These are phyloP conservation scores for Apiotrichum veenhuisii DNA, from an alignment of 1,284 basidiomycete species.

Conservation along the genomic window DNA sequence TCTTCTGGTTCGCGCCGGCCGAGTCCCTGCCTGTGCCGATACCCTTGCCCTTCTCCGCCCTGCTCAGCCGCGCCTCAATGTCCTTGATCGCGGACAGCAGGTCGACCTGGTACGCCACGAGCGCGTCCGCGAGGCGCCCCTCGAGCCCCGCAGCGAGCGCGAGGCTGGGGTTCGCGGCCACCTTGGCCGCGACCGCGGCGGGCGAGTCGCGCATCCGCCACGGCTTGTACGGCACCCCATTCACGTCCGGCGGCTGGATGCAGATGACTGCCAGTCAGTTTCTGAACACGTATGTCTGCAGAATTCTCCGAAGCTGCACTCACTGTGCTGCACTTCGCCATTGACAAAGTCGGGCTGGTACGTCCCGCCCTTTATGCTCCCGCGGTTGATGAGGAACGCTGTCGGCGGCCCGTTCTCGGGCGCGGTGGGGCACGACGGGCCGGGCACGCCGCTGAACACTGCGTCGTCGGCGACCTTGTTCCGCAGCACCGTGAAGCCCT, in stretches of 20 bases:
- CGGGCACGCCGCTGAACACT: constrained; percentile 41
- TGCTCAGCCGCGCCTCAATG: constrained; percentile 18
- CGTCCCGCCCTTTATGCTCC: constrained; percentile 39
- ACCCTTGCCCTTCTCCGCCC: neutral
- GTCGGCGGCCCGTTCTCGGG: constrained; percentile 46
- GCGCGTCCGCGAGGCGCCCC: constrained; percentile 41
- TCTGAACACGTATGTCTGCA: neutral
- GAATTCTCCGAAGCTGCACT: constrained; percentile 14
- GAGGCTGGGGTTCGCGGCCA: constrained; percentile 18
- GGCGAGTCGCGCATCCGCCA: constrained; percentile 48
- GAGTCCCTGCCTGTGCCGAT: constrained; percentile 18
- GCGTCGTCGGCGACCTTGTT: constrained; percentile 36
- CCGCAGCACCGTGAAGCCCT: constrained; percentile 42
- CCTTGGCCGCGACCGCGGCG: constrained; percentile 32
- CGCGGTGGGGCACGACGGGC: constrained; percentile 43
- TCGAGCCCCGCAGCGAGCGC: constrained; percentile 24
- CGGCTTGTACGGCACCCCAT: constrained; percentile 40
- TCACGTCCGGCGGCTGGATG: constrained; percentile 39
- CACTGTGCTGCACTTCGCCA: constrained; percentile 51
- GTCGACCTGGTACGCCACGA: constrained; percentile 47
- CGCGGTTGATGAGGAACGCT: constrained; percentile 47
- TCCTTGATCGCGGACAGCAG: constrained; percentile 38
- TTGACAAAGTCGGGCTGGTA: constrained; percentile 50
- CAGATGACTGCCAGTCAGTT: constrained; percentile 52
- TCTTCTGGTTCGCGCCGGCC: constrained; percentile 6